Conservation (phyloP, 495 filamentous ascomycete genomes). For the Margaritispora aquatica region DNA sequence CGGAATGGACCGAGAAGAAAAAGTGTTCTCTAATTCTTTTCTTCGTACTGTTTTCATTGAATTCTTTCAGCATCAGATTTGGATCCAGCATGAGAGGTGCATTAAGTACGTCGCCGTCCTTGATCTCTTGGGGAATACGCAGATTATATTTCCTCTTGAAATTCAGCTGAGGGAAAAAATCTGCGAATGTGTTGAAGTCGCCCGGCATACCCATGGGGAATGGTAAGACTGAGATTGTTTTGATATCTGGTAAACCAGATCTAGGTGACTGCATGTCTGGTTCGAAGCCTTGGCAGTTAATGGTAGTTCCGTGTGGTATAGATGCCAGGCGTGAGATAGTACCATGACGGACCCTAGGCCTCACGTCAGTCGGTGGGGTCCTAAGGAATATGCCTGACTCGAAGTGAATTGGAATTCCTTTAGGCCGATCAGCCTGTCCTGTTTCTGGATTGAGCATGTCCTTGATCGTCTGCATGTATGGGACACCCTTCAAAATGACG, state of each 20-base stretch:
- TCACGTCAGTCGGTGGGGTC: conserved; percentile 1
- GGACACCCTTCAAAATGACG: conserved; percentile 7
- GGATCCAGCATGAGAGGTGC: conserved; percentile 7
- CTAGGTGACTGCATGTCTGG: conserved; percentile 1
- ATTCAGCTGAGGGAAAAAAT: conserved; percentile 4
- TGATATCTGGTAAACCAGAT: conserved; percentile 1
- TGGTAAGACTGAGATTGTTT: conserved; percentile 4
- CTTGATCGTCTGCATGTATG: conserved; percentile 7
- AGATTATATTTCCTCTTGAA: conserved; percentile 5
- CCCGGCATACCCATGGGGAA: conserved; percentile 4
- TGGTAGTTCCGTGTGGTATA: conserved; percentile 7
- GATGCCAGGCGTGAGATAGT: conserved; percentile 3
- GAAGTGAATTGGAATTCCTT: conserved; percentile 6
- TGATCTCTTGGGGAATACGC: conserved; percentile 11
- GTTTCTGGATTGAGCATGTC: conserved; percentile 12
- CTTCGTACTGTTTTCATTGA: conserved; percentile 7
- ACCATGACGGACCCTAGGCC: neutral
- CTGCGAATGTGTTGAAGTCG: conserved; percentile 1
- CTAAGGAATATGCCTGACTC: conserved; percentile 7
- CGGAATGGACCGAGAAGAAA: conserved; percentile 7
- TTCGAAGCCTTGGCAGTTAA: conserved; percentile 11
- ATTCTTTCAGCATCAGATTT: conserved; percentile 5
- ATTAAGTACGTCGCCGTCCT: conserved; percentile 3
- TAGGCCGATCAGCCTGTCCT: conserved; percentile 1
- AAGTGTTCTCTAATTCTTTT: conserved; percentile 8